Evolutionary conservation across 208 protist genomes (phyloP).

Genomic region (Acanthamoeba sp.): DNA sequence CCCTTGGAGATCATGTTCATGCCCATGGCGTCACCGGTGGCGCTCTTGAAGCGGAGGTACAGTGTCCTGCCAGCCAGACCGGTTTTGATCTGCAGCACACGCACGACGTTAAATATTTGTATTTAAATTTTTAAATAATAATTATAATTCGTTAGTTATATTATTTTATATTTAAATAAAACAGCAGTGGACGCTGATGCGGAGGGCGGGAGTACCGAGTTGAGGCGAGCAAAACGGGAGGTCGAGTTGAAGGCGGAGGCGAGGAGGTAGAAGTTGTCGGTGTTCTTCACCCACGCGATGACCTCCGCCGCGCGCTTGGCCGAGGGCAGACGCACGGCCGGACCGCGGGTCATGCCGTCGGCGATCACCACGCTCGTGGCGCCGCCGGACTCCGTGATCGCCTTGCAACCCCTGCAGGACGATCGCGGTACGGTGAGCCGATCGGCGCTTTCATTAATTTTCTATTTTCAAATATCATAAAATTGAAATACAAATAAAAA

Average conservation of each 20-base stretch:
- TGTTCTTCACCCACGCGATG: conserved; percentile 92
- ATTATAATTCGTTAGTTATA: too few species aligned
- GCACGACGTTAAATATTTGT: background rate
- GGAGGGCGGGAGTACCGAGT: background rate
- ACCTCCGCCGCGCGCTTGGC: conserved; percentile 91
- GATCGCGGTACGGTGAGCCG: background rate
- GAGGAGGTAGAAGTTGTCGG: conserved; percentile 92
- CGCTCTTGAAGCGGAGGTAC: conserved; percentile 94
- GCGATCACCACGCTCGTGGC: conserved; percentile 91
- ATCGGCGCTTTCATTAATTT: background rate
- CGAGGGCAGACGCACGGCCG: conserved; percentile 92
- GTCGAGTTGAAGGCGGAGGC: conserved; percentile 95
- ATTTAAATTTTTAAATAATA: too few species aligned
- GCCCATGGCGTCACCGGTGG: conserved; percentile 98
- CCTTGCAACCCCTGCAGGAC: conserved; percentile 93
- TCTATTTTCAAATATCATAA: too few species aligned
- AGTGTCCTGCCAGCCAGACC: conserved; percentile 94
- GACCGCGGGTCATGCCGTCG: conserved; percentile 98
- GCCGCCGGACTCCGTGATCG: conserved; percentile 94
- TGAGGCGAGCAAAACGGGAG: conserved; percentile 95
- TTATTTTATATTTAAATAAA: too few species aligned
- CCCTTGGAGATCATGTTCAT: conserved; percentile 99
- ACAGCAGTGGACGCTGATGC: background rate
- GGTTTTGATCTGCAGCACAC: conserved; percentile 77
- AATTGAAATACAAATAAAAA: too few species aligned